Conservation (phyloP, 1,284 basidiomycete genomes). For the Apiotrichum gamsii region DNA sequence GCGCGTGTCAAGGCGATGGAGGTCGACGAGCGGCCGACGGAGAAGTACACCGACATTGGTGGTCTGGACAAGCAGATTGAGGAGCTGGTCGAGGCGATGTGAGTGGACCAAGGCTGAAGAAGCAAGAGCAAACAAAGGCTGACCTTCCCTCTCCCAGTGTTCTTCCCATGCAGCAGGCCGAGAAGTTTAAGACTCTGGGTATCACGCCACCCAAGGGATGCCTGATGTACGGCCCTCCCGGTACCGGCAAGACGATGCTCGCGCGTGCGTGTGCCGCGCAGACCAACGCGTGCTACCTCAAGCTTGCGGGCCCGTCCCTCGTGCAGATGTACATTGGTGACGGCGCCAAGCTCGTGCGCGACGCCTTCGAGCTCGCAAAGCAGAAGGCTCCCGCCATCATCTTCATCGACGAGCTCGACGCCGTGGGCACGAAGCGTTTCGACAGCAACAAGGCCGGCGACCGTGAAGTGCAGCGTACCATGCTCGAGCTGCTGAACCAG, state of each 20-base stretch:
- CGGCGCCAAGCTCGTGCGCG: conserved; percentile 93
- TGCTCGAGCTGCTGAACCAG: conserved; percentile 95
- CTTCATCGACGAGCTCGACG: conserved; percentile 98
- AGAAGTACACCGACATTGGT: conserved; percentile 72
- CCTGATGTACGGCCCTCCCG: conserved; percentile 73
- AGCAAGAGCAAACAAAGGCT: no score
- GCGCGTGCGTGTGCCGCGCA: conserved; percentile 73
- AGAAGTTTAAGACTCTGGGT: conserved; percentile 74
- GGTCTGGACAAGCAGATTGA: conserved; percentile 77
- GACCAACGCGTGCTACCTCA: conserved; percentile 73
- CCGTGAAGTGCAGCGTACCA: conserved; percentile 96
- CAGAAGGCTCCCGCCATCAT: conserved; percentile 97
- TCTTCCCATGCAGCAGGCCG: conserved; percentile 71
- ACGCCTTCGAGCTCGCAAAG: conserved; percentile 95
- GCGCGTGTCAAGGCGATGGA: conserved; percentile 87
- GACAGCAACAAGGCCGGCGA: conserved; percentile 97
- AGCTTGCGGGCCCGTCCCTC: conserved; percentile 68
- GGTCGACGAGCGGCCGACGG: conserved; percentile 73
- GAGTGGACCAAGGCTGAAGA: no score
- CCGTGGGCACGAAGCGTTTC: conserved; percentile 97
- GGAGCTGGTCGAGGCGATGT: conserved; percentile 70
- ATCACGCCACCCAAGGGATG: conserved; percentile 73
- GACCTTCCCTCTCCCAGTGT: no score
- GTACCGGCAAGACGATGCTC: conserved; percentile 70
- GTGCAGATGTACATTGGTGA: conserved; percentile 82